Conservation (phyloP, 2,329 filamentous ascomycete species). For the Botrytis cinerea region DNA sequence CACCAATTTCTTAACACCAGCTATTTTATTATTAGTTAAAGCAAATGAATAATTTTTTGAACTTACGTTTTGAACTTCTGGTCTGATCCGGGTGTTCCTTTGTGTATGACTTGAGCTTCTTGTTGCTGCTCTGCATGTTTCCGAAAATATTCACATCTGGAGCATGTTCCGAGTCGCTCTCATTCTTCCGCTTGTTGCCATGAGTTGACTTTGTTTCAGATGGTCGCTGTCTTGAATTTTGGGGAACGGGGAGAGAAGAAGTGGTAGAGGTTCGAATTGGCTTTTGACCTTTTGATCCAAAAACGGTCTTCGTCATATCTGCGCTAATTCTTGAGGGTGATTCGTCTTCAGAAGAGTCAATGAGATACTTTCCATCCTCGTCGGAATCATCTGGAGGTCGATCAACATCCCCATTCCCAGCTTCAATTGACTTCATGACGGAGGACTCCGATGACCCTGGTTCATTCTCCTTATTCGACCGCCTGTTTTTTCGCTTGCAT, state of each 20-base stretch:
- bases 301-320: constrained; percentile 21
- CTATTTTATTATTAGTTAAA: constrained; percentile 18
- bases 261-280: background rate
- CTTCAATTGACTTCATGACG: background rate
- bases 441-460: background rate
- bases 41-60: background rate
- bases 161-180: constrained; percentile 24
- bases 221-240: background rate
- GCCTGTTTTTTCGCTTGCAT: constrained; percentile 5
- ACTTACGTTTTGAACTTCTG: constrained; percentile 12
- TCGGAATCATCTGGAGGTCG: constrained; percentile 23
- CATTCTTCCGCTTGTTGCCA: constrained; percentile 31
- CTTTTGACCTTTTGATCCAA: background rate
- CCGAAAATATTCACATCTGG: constrained; percentile 30
- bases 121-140: constrained; percentile 22
- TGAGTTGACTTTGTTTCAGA: constrained; percentile 15
- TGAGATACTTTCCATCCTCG: background rate
- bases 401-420: constrained; percentile 3
- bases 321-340: constrained; percentile 7
- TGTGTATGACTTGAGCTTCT: constrained; percentile 19
- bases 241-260: background rate
- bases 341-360: constrained; percentile 20
- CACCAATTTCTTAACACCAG: constrained; percentile 1
- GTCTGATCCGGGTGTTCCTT: constrained; percentile 3
- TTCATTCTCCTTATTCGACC: constrained; percentile 16